Conservation (phyloP, 2,329 filamentous ascomycete genomes). For the Colletotrichum shisoi region DNA sequence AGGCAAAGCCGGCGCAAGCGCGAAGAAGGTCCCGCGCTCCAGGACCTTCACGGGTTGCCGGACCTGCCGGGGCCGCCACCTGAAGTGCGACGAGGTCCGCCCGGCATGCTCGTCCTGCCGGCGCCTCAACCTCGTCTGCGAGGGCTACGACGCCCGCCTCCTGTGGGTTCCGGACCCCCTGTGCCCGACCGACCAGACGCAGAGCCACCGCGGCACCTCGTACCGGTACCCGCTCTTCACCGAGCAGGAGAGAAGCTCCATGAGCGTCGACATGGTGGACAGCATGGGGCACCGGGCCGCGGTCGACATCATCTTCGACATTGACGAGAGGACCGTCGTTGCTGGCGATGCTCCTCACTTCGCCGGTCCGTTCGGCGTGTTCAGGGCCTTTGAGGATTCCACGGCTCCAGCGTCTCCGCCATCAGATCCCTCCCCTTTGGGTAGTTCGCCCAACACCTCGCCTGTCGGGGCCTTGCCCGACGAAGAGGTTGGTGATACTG, state of each 20-base stretch:
- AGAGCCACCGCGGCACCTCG: slow-evolving; percentile 38
- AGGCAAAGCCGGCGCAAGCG: background rate
- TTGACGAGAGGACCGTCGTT: slow-evolving; percentile 38
- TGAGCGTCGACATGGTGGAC: slow-evolving; percentile 49
- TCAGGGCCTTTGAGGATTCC: slow-evolving; percentile 11
- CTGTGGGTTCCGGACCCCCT: slow-evolving; percentile 46
- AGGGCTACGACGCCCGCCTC: slow-evolving; percentile 51
- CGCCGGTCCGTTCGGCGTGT: slow-evolving; percentile 40
- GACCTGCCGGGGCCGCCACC: slow-evolving; percentile 51
- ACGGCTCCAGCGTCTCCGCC: background rate
- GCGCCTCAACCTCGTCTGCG: slow-evolving; percentile 48
- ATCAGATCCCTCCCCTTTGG: background rate
- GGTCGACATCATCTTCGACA: slow-evolving; percentile 42
- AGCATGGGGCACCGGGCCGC: slow-evolving; percentile 45
- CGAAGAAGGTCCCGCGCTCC: slow-evolving; percentile 28
- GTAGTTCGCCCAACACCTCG: background rate
- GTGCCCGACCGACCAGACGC: slow-evolving; percentile 24
- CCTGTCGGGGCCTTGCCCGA: background rate
- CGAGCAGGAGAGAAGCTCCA: slow-evolving; percentile 46
- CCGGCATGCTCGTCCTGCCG: slow-evolving; percentile 52
- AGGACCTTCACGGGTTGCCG: slow-evolving; percentile 49
- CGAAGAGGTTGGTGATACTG: background rate
- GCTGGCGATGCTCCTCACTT: background rate
- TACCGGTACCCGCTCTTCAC: slow-evolving; percentile 56
- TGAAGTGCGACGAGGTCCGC: slow-evolving; percentile 55